Percentiles rank a stretch among this genome's conserved stretches.
Conservation (phyloP, 306 rosid genomes). For the peach (Prunus persica) region DNA sequence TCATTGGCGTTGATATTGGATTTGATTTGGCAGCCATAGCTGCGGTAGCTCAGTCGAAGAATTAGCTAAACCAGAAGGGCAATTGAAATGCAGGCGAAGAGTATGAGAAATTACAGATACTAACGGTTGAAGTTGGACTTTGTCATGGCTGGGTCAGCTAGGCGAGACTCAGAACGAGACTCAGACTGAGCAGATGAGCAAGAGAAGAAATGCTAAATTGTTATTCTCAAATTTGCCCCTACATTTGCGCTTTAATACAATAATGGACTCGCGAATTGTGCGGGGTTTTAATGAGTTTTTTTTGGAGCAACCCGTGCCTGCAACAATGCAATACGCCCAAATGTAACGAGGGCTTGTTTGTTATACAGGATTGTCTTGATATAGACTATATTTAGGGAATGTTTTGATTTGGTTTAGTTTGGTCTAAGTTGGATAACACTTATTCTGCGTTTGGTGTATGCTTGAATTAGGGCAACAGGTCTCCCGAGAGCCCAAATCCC, state of each 20-base stretch:
- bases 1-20: conserved; percentile 3
- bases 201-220: neutral
- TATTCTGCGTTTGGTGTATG: no score
- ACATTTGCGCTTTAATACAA: neutral
- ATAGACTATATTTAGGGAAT: no score
- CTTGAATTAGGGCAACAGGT: no score
- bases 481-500: no score
- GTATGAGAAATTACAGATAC: neutral
- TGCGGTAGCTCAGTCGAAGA: conserved; percentile 7
- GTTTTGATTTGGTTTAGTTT: no score
- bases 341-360: no score
- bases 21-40: conserved; percentile 29
- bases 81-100: neutral
- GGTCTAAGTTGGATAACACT: no score
- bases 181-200: neutral
- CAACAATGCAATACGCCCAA: no score
- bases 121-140: neutral
- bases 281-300: neutral
- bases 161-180: neutral
- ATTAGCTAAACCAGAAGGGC: neutral
- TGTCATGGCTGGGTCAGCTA: neutral
- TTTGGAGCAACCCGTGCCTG: neutral
- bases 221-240: neutral
- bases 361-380: no score
- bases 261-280: neutral